Evolutionary conservation across 306 rosid species (phyloP).

Genomic region (Mucuna pruriens): DNA sequence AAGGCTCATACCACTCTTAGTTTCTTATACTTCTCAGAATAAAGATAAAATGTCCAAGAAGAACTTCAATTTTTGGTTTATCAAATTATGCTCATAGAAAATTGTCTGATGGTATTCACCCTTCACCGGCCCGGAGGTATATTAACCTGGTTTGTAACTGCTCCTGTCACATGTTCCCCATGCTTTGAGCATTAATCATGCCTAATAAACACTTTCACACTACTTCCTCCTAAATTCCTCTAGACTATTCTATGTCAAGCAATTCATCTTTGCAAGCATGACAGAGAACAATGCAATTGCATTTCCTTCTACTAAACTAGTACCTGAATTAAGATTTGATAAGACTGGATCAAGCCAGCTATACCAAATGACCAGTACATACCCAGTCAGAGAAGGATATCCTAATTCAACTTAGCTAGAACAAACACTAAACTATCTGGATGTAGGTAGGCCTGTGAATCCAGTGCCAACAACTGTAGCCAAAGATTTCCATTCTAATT

Average conservation of each 20-base stretch:
- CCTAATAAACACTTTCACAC: neutral
- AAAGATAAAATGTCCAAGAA: neutral
- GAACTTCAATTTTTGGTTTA: neutral
- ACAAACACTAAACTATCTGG: neutral
- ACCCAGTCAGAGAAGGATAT: neutral
- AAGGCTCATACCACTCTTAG: neutral
- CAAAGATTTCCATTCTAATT: neutral
- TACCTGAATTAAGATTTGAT: neutral
- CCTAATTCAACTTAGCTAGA: neutral
- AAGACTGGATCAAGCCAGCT: constrained; percentile 1
- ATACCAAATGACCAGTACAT: neutral
- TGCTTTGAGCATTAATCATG: neutral
- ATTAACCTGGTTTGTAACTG: neutral
- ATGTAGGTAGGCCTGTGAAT: neutral
- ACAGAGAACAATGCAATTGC: neutral
- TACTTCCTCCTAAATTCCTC: neutral
- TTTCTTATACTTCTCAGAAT: neutral
- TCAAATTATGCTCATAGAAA: neutral
- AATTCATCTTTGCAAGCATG: constrained; percentile 12
- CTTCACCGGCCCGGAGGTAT: neutral
- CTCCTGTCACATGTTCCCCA: neutral
- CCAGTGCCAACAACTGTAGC: neutral
- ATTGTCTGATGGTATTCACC: neutral
- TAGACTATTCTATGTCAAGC: neutral
- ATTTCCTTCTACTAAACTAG: neutral